phyloP scores from a whole-genome alignment of 495 filamentous ascomycete genomes.

The Penicillium robsamsonii region DNA sequence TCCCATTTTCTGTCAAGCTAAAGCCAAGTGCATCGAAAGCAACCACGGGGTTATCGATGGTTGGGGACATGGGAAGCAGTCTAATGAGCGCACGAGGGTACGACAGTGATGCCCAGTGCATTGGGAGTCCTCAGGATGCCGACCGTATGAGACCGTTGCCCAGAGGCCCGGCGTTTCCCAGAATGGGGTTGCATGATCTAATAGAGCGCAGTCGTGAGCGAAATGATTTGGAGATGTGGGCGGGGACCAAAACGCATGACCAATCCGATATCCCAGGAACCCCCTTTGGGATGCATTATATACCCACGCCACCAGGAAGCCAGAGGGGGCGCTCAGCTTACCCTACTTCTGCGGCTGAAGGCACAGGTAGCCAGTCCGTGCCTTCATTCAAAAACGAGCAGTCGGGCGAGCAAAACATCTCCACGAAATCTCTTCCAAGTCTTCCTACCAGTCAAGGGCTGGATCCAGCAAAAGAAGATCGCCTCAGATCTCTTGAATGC shows the following conservation, averaged over 20 bases:
- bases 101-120: conserved; percentile 46
- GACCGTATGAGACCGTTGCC: conserved; percentile 10
- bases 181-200: conserved; percentile 21
- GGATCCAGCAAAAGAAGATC: background rate
- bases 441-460: conserved; percentile 5
- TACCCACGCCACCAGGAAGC: conserved; percentile 19
- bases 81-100: conserved; percentile 45
- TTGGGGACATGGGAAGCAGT: conserved; percentile 33
- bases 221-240: conserved; percentile 14
- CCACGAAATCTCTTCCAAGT: conserved; percentile 13
- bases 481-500: background rate
- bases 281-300: conserved; percentile 17
- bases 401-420: background rate
- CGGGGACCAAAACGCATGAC: background rate
- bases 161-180: conserved; percentile 5
- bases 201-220: conserved; percentile 25
- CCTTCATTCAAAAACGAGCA: background rate
- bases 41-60: conserved; percentile 6
- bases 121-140: conserved; percentile 32
- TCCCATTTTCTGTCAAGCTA: conserved; percentile 26
- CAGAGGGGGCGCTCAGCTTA: background rate
- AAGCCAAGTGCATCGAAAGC: conserved; percentile 17
- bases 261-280: conserved; percentile 6
- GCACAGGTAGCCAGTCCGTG: background rate
- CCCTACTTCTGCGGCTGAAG: background rate